Conservation (phyloP, 305 asterid species). For the Fraxinus velutina region DNA sequence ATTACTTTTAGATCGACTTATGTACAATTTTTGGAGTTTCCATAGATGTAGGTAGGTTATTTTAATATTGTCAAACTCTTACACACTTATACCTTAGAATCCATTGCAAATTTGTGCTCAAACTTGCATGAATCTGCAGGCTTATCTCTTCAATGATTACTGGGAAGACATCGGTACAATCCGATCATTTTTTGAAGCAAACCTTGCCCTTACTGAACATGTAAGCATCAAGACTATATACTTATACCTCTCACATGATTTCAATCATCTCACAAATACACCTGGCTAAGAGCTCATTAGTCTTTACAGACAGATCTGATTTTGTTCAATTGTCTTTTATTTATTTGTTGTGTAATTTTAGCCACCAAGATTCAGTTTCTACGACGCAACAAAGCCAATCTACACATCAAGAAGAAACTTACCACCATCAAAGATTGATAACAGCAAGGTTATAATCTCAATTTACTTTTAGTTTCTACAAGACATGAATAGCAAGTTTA, state of each 20-base stretch:
- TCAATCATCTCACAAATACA: background rate
- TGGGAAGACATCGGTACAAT: slow-evolving; percentile 99
- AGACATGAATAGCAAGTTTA: background rate
- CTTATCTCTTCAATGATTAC: slow-evolving; percentile 80
- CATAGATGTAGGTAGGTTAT: background rate
- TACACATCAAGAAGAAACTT: slow-evolving; percentile 90
- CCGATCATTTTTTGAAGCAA: slow-evolving; percentile 89
- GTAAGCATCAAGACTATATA: slow-evolving; percentile 47
- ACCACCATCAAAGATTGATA: slow-evolving; percentile 87
- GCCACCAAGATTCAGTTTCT: slow-evolving; percentile 97
- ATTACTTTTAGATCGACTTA: background rate
- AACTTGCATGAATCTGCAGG: slow-evolving; percentile 45
- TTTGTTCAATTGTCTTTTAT: background rate
- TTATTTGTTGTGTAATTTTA: slow-evolving; percentile 33
- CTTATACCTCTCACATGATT: too few species aligned
- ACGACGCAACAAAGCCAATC: slow-evolving; percentile 88
- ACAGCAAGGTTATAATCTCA: slow-evolving; percentile 64
- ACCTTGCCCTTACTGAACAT: slow-evolving; percentile 93
- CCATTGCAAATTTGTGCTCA: background rate
- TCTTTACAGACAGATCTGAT: background rate
- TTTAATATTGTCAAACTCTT: background rate
- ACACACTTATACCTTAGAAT: background rate
- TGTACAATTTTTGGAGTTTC: background rate
- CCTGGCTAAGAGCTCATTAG: background rate
- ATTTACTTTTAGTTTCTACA: background rate